Percentiles rank a stretch among this genome's conserved stretches.
Evolutionary conservation across 2,329 filamentous ascomycete species (phyloP).

Genomic region (Tolypocladium album): DNA sequence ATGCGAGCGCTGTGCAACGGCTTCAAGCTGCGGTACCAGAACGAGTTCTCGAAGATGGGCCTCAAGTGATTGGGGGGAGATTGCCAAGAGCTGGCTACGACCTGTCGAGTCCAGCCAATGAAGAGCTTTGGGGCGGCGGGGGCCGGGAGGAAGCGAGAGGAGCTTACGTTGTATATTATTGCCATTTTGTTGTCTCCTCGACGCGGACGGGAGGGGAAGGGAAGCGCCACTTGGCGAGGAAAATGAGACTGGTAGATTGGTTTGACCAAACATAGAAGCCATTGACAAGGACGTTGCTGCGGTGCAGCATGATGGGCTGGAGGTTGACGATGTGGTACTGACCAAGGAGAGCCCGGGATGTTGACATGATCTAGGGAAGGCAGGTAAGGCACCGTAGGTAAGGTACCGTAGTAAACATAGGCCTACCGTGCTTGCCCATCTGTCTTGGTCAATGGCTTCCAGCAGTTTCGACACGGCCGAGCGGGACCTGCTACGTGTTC

Average conservation of each 20-base stretch:
- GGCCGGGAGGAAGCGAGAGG: not conserved
- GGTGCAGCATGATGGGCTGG: not conserved
- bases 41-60: constrained; percentile 53
- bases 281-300: not conserved
- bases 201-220: not conserved
- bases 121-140: not conserved
- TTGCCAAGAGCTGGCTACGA: not conserved
- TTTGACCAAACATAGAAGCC: not conserved
- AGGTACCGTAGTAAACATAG: too few species aligned
- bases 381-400: too few species aligned
- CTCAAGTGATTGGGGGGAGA: constrained; percentile 11
- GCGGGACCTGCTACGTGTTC: not conserved
- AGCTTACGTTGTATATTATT: not conserved
- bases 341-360: too few species aligned
- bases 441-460: not conserved
- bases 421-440: not conserved
- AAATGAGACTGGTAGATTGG: not conserved
- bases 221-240: not conserved
- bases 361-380: not conserved
- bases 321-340: not conserved
- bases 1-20: constrained; percentile 95
- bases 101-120: not conserved
- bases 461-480: not conserved
- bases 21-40: constrained; percentile 74
- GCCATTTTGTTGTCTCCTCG: not conserved